Percentiles rank a stretch among this genome's conserved stretches.
phyloP scores from a whole-genome alignment of 2,329 filamentous ascomycete genomes.

The Lasiodiplodia theobromae region DNA sequence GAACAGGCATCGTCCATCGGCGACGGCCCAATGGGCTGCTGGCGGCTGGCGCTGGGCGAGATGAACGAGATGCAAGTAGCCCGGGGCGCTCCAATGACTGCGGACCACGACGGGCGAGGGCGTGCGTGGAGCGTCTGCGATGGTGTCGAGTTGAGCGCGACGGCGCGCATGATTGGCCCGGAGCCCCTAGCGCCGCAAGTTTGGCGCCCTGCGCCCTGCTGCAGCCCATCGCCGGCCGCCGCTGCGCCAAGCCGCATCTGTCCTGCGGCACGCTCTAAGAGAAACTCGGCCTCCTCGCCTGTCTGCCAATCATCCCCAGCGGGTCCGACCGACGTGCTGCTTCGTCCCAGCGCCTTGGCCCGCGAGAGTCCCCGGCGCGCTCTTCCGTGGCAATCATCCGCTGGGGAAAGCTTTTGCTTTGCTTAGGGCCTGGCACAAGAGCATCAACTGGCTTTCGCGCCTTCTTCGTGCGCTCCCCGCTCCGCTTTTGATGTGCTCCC shows the following conservation, averaged over 20 bases:
- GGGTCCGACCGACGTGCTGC: background rate
- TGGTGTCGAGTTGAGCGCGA: slow-evolving; percentile 8
- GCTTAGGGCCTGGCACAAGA: background rate
- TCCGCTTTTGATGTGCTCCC: slow-evolving; percentile 18
- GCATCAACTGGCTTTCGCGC: slow-evolving; percentile 9
- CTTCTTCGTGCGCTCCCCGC: background rate
- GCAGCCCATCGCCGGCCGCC: slow-evolving; percentile 5
- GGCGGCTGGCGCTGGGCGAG: slow-evolving; percentile 7
- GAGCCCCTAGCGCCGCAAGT: slow-evolving; percentile 1
- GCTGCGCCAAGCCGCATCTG: background rate
- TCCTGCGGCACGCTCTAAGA: background rate
- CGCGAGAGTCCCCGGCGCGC: background rate
- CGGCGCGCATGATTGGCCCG: background rate
- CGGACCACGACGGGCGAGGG: slow-evolving; percentile 13
- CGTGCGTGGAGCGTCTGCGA: slow-evolving; percentile 4
- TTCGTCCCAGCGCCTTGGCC: background rate
- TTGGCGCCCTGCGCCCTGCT: slow-evolving; percentile 12
- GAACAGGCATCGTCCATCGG: background rate
- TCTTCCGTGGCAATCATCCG: slow-evolving; percentile 21
- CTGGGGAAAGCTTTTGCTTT: slow-evolving; percentile 12
- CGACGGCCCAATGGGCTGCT: background rate
- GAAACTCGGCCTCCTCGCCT: slow-evolving; percentile 2
- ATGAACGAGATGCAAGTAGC: slow-evolving; percentile 5
- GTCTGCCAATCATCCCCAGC: slow-evolving; percentile 4
- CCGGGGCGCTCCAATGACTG: slow-evolving; percentile 9